Base-by-base conservation (phyloP, 2,329 filamentous ascomycete genomes). In the Aspergillus sp. region DNA sequence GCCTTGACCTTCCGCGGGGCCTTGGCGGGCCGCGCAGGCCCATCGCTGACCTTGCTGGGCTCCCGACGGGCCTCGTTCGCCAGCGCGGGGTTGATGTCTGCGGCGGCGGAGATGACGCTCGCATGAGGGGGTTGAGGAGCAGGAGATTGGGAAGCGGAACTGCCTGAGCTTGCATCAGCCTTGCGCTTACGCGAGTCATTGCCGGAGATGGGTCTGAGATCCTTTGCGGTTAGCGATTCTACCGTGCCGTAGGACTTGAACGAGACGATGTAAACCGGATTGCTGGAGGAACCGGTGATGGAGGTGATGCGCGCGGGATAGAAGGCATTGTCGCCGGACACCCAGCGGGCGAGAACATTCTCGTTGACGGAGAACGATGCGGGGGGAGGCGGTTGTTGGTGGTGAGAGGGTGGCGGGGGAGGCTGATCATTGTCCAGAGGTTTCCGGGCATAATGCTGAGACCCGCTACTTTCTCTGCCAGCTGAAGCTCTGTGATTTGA, bases 231-330 rank as follows among this genome's bases (percentile, higher is more conserved):
- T 55, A 95, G 75, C 32, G 89, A 94, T 72, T 96, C 91, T 43
- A 87, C 90, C 19, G 82, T 90, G 46, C 70, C 69, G 75, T 97
- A 97, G 65, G 85, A 89, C 75, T 95, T 93, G 79, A 97, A 99
- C 62, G 89, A 94, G 71, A 99, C 92, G 45, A 90, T 88, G 71
- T 96, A 99, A 58, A 96, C 89, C 33, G 92, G 93, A 48, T 90
- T 89, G 41, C 85, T 88, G n/a, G 87, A 86, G 8, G 91, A 96
- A 53, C 94, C 94, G 19, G 93, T 96, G 63, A 96, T 92, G 48
- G 89, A 92, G 47, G 90, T 93, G 71, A 99, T 95, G 65, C 90
- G 87, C 40, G 92, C 94, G 43, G 90, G 87, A 75, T 97, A 97
- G 75, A 92, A 96, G 20, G 83, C 82, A 66, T 89, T 90, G 73